phyloP scores from a whole-genome alignment of 2,329 filamentous ascomycete genomes.

The Sarocladiaceae sp. region DNA sequence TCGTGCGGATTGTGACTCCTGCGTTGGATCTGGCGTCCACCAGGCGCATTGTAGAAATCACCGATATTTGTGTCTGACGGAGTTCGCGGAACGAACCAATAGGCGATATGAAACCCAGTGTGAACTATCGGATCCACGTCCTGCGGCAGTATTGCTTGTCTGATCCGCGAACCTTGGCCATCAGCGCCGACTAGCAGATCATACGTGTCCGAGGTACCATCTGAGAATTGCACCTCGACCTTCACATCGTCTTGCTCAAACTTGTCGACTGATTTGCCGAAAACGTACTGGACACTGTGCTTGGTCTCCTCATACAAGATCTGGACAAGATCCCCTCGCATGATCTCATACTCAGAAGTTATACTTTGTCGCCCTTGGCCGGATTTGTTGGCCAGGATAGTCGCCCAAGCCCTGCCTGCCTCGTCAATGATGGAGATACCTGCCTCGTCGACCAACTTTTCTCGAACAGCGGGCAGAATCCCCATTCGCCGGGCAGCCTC shows the following conservation, averaged over 20 bases:
- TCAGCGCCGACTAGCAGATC: constrained; percentile 54
- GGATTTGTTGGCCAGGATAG: constrained; percentile 32
- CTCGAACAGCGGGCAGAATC: constrained; percentile 28
- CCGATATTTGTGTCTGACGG: constrained; percentile 19
- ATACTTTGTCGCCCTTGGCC: constrained; percentile 38
- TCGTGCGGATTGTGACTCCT: constrained; percentile 22
- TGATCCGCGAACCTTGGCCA: constrained; percentile 29
- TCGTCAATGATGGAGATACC: constrained; percentile 42
- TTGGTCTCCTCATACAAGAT: constrained; percentile 41
- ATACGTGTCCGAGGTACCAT: constrained; percentile 36
- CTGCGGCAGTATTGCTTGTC: constrained; percentile 19
- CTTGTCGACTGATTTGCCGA: constrained; percentile 24
- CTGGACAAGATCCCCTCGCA: constrained; percentile 49
- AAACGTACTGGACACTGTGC: constrained; percentile 20
- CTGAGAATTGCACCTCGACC: constrained; percentile 34
- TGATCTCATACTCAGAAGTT: constrained; percentile 53
- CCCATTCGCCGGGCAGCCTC: constrained; percentile 31
- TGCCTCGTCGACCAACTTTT: constrained; percentile 38
- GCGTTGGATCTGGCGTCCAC: constrained; percentile 26
- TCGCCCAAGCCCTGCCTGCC: constrained; percentile 30
- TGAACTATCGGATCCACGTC: constrained; percentile 24
- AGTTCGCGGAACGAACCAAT: constrained; percentile 26
- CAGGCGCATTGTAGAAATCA: constrained; percentile 23
- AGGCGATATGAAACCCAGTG: constrained; percentile 20
- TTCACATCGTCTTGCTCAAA: constrained; percentile 24